phyloP scores from a whole-genome alignment of 371 early-diverging fungal genomes.

The Mortierella sp. region DNA sequence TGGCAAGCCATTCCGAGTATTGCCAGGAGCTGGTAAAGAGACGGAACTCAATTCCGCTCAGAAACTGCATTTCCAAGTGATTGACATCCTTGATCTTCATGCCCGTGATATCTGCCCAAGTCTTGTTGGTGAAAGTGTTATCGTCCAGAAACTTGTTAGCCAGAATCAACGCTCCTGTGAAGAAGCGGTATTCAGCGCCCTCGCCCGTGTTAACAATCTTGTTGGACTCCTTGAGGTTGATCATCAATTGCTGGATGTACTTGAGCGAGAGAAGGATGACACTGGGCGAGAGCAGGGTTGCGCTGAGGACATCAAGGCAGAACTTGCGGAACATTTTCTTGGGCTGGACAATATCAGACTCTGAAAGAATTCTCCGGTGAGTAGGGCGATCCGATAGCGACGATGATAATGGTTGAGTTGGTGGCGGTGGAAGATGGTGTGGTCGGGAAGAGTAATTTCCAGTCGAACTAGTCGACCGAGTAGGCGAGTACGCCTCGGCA shows the following conservation, averaged over 20 bases:
- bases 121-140: slow-evolving; percentile 76
- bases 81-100: slow-evolving; percentile 74
- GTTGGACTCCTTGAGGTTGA: slow-evolving; percentile 64
- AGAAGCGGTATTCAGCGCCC: slow-evolving; percentile 82
- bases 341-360: slow-evolving; percentile 50
- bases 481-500: slow-evolving; percentile 10
- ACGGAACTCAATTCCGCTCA: slow-evolving; percentile 67
- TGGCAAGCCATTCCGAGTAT: slow-evolving; percentile 57
- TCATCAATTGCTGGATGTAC: slow-evolving; percentile 70
- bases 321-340: slow-evolving; percentile 55
- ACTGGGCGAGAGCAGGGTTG: slow-evolving; percentile 71
- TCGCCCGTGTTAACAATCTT: slow-evolving; percentile 64
- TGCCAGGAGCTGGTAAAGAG: slow-evolving; percentile 61
- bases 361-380: slow-evolving; percentile 38
- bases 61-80: slow-evolving; percentile 74
- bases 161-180: slow-evolving; percentile 70
- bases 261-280: slow-evolving; percentile 73
- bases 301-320: slow-evolving; percentile 61
- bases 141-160: slow-evolving; percentile 77
- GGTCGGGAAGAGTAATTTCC: background rate
- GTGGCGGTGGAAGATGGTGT: slow-evolving; percentile 20
- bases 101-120: slow-evolving; percentile 78
- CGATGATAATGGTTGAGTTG: slow-evolving; percentile 5
- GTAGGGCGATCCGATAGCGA: slow-evolving; percentile 15
- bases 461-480: background rate